These are phyloP conservation scores for Ilex paraguariensis DNA, from an alignment of 305 asterid genomes.

Conservation along the genomic window DNA sequence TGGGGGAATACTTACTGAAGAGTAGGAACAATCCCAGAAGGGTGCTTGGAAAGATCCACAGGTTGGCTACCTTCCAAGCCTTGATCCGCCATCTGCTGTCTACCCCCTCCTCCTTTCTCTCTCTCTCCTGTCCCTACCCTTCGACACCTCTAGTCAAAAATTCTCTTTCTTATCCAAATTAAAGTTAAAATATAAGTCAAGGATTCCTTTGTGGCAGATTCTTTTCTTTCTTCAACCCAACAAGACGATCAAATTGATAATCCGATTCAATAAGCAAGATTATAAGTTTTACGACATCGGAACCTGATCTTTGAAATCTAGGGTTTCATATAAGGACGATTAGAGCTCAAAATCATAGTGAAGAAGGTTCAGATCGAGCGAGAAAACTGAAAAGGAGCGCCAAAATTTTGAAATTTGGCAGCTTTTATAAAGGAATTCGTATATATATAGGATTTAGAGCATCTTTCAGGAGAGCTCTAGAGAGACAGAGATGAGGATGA, in stretches of 20 bases:
- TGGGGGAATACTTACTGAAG: slow-evolving; percentile 51
- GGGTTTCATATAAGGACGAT: no score
- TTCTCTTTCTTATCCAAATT: neutral
- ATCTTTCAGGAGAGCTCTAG: neutral
- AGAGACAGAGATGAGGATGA: neutral
- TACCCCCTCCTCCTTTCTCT: neutral
- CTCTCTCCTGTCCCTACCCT: neutral
- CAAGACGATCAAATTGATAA: no score
- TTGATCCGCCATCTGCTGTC: slow-evolving; percentile 58
- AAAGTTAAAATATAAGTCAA: neutral
- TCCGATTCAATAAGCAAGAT: no score
- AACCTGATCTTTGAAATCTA: no score
- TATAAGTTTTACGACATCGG: no score
- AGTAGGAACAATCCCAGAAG: slow-evolving; percentile 84
- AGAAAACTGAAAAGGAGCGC: neutral
- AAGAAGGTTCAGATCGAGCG: neutral
- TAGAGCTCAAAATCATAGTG: neutral
- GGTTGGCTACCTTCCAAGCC: slow-evolving; percentile 71
- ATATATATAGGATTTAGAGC: neutral
- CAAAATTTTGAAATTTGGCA: neutral
- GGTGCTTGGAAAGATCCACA: slow-evolving; percentile 77
- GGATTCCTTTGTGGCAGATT: no score
- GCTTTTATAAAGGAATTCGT: neutral
- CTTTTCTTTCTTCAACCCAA: no score
- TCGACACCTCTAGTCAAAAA: neutral